These are phyloP conservation scores for Kalmusia sp. DNA, from an alignment of 2,329 filamentous ascomycete species.

Conservation along the genomic window DNA sequence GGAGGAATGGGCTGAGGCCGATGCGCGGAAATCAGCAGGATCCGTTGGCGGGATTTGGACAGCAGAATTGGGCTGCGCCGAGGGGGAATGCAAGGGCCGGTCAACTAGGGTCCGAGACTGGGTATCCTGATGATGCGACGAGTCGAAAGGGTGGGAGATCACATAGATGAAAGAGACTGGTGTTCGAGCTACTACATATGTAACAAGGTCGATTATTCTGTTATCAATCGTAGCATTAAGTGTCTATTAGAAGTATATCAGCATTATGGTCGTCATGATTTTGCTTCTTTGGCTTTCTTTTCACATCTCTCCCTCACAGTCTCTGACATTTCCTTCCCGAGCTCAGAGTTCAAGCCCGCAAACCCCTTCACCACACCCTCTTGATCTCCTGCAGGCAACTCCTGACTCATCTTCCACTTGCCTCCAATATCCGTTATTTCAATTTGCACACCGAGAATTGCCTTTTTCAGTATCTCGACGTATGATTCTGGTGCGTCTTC, in stretches of 20 bases:
- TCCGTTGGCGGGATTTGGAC: neutral
- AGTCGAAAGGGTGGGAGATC: too few relatives aligned
- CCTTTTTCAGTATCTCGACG: conserved; percentile 49
- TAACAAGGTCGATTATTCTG: too few relatives aligned
- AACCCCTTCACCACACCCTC: conserved; percentile 66
- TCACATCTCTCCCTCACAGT: conserved; percentile 32
- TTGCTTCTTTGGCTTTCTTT: neutral
- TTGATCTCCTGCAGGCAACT: conserved; percentile 28
- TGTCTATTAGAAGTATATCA: neutral
- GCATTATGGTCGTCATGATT: neutral
- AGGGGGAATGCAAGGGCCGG: too few relatives aligned
- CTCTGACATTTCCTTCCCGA: conserved; percentile 35
- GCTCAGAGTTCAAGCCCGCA: conserved; percentile 49
- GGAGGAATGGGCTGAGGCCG: neutral
- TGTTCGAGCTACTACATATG: too few relatives aligned
- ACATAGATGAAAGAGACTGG: too few relatives aligned
- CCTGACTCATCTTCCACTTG: conserved; percentile 39
- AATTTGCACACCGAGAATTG: conserved; percentile 35
- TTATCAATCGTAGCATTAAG: too few relatives aligned
- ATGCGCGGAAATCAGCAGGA: neutral
- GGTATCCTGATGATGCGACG: too few relatives aligned
- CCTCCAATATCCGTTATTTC: conserved; percentile 29
- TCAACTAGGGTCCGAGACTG: too few relatives aligned
- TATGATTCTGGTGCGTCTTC: conserved; percentile 64
- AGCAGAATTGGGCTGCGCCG: too few relatives aligned